Percentiles rank a stretch among this genome's conserved stretches.
phyloP scores from a whole-genome alignment of 805 yeast genomes.

The Yamadazyma insecticola region DNA sequence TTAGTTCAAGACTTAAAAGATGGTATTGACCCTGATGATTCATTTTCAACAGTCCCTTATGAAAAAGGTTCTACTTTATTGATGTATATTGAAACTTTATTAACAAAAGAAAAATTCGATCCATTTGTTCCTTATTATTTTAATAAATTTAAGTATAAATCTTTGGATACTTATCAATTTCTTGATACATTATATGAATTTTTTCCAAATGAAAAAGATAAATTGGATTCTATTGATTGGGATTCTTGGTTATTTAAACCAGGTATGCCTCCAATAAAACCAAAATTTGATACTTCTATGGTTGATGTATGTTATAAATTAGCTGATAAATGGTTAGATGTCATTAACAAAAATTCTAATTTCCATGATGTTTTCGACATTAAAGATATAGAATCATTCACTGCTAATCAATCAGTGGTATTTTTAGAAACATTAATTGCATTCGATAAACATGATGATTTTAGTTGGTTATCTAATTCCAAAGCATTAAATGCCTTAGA shows the following conservation, averaged over 20 bases:
- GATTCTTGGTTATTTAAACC: constrained; percentile 74
- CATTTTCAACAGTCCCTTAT: constrained; percentile 83
- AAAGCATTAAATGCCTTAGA: constrained; percentile 29
- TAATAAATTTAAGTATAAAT: constrained; percentile 57
- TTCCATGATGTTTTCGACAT: constrained; percentile 33
- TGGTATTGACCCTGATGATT: constrained; percentile 80
- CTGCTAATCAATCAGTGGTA: constrained; percentile 74
- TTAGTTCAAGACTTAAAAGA: constrained; percentile 70
- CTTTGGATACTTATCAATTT: constrained; percentile 80
- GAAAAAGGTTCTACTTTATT: constrained; percentile 85
- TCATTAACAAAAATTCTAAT: constrained; percentile 18
- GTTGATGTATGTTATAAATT: constrained; percentile 68
- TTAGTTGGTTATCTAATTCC: constrained; percentile 33
- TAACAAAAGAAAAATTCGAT: constrained; percentile 64
- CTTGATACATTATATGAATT: constrained; percentile 70
- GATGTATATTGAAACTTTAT: constrained; percentile 62
- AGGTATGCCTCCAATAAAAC: constrained; percentile 83
- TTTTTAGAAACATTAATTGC: constrained; percentile 66
- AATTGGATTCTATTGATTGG: constrained; percentile 79
- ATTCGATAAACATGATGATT: constrained; percentile 38
- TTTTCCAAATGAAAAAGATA: constrained; percentile 41
- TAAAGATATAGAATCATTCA: constrained; percentile 52
- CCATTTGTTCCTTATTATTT: constrained; percentile 79
- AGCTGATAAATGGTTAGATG: constrained; percentile 60
- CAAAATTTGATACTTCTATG: constrained; percentile 70